Percentiles rank a stretch among this genome's conserved stretches.
phyloP scores from a whole-genome alignment of 108 stramenopile species.

The Aurantiochytrium sp. region DNA sequence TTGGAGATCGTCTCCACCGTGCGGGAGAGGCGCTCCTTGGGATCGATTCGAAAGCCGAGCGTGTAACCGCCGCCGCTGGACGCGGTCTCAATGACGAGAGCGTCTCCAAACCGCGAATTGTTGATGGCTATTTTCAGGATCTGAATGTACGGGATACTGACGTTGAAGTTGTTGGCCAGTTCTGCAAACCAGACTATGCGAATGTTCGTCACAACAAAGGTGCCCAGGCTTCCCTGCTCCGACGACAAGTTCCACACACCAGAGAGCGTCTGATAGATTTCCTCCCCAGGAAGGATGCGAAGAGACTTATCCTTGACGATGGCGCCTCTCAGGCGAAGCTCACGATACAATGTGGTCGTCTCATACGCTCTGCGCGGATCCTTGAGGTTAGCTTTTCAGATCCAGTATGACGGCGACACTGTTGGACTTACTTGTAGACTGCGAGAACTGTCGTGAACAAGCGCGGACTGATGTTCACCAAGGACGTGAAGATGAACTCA shows the following conservation, averaged over 20 bases:
- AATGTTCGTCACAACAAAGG: slow-evolving; percentile 62
- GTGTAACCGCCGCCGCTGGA: slow-evolving; percentile 50
- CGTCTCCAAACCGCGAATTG: slow-evolving; percentile 59
- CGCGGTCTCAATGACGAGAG: slow-evolving; percentile 59
- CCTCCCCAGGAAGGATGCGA: slow-evolving; percentile 50
- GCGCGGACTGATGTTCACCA: slow-evolving; percentile 57
- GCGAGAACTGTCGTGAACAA: slow-evolving; percentile 65
- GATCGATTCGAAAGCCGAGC: slow-evolving; percentile 54
- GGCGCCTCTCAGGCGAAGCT: slow-evolving; percentile 60
- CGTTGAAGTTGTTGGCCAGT: slow-evolving; percentile 67
- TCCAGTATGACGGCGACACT: too few species aligned
- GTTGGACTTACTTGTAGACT: slow-evolving; percentile 43
- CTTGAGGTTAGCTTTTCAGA: neutral
- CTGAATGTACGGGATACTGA: slow-evolving; percentile 64
- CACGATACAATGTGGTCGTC: slow-evolving; percentile 61
- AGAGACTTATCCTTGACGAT: slow-evolving; percentile 44
- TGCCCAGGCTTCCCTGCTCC: slow-evolving; percentile 65
- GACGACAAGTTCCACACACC: slow-evolving; percentile 63
- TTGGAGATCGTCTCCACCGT: slow-evolving; percentile 44
- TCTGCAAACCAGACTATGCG: slow-evolving; percentile 66
- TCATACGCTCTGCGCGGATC: slow-evolving; percentile 52
- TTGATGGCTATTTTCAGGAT: slow-evolving; percentile 44
- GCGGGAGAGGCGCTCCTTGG: slow-evolving; percentile 34
- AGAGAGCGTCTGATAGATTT: slow-evolving; percentile 45
- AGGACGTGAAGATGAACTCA: slow-evolving; percentile 65